These are phyloP conservation scores for Trichophyton verrucosum DNA, from an alignment of 2,329 filamentous ascomycete genomes.

Conservation along the genomic window DNA sequence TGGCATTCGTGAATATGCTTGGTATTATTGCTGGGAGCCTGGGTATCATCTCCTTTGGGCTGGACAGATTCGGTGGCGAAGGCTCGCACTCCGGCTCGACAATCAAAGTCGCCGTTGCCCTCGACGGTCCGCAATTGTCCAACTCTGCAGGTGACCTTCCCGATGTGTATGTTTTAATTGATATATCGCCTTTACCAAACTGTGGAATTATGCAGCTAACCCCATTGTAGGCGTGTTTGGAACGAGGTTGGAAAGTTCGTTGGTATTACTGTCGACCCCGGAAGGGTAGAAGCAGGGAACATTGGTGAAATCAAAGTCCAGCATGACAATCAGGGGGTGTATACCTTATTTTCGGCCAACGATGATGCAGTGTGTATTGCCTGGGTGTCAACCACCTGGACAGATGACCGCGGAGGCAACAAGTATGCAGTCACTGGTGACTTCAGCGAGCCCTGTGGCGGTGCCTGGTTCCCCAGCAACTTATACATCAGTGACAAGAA, in stretches of 20 bases:
- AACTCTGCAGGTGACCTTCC: not conserved
- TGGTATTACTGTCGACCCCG: not conserved
- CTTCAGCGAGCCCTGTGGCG: not conserved
- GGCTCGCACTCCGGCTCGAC: not conserved
- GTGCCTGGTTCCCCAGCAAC: not conserved
- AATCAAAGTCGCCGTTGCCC: not conserved
- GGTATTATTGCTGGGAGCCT: not conserved
- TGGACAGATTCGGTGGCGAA: not conserved
- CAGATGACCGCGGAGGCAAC: not conserved
- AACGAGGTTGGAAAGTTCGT: not conserved
- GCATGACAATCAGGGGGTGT: not conserved
- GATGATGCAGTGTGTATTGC: not conserved
- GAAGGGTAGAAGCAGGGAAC: not conserved
- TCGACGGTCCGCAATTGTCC: not conserved
- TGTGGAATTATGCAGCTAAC: not conserved
- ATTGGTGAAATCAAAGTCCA: not conserved
- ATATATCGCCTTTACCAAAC: not conserved
- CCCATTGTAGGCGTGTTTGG: not conserved
- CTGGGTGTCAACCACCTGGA: not conserved
- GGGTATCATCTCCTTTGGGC: not conserved
- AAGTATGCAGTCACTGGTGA: not conserved
- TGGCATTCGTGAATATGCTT: not conserved
- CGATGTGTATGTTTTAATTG: not conserved
- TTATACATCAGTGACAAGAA: not conserved
- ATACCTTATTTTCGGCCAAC: not conserved